Evolutionary conservation across 2,329 filamentous ascomycete species (phyloP).

Genomic region (Teratosphaeria pseudoeucalypti): DNA sequence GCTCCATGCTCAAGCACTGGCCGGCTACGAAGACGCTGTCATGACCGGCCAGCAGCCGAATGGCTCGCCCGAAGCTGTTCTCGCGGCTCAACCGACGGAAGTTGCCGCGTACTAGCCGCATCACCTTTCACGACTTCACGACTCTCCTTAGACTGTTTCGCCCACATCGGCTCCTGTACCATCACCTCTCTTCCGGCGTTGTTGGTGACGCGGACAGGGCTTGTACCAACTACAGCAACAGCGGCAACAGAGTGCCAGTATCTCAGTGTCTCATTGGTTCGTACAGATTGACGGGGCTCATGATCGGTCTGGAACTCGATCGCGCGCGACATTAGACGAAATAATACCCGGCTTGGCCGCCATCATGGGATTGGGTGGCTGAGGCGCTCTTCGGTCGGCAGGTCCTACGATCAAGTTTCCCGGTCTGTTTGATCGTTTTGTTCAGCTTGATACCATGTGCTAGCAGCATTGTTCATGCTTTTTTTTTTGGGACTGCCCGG

Average conservation of each 20-base stretch:
- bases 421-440: slow-evolving; percentile 4
- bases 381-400: slow-evolving; percentile 3
- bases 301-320: not conserved
- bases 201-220: not conserved
- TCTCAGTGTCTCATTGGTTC: not conserved
- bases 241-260: slow-evolving; percentile 1
- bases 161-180: not conserved
- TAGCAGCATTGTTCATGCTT: slow-evolving; percentile 2
- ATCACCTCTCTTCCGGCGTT: slow-evolving; percentile 1
- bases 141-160: slow-evolving; percentile 7
- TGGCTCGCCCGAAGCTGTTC: slow-evolving; percentile 8
- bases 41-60: slow-evolving; percentile 24
- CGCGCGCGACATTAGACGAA: not conserved
- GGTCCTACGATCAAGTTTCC: not conserved
- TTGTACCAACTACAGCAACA: slow-evolving; percentile 4
- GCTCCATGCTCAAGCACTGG: slow-evolving; percentile 85
- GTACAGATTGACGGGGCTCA: not conserved
- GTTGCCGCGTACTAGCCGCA: slow-evolving; percentile 21
- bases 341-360: not conserved
- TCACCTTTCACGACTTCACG: slow-evolving; percentile 13
- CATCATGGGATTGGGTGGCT: not conserved
- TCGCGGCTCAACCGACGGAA: slow-evolving; percentile 20
- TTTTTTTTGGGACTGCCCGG: not conserved
- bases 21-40: slow-evolving; percentile 82
- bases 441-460: slow-evolving; percentile 11